These are phyloP conservation scores for Leucaena leucocephala DNA, from an alignment of 306 rosid genomes.

Conservation along the genomic window DNA sequence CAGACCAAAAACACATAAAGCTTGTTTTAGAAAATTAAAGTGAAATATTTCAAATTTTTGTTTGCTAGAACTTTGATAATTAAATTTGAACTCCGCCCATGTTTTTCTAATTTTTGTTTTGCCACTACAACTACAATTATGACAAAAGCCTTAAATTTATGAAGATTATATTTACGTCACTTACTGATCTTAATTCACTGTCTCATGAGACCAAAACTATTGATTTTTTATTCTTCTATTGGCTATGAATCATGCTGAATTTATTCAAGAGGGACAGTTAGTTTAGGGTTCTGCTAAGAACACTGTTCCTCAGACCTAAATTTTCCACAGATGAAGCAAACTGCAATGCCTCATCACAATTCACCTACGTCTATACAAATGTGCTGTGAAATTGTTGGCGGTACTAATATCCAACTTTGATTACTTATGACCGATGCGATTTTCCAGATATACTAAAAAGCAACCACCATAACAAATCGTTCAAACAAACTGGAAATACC, in stretches of 20 bases:
- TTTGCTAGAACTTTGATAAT: neutral
- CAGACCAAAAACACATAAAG: neutral
- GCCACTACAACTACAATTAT: constrained; percentile 13
- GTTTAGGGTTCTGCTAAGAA: neutral
- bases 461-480: constrained; percentile 12
- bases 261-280: neutral
- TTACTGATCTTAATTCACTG: neutral
- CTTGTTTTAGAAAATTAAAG: neutral
- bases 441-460: constrained; percentile 14
- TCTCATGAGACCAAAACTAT: neutral
- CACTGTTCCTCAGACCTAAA: neutral
- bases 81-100: neutral
- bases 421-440: neutral
- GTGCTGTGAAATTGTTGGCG: neutral
- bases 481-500: constrained; percentile 55
- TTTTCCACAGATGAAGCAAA: neutral
- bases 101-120: constrained; percentile 9
- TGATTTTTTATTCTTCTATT: neutral
- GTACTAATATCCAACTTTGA: neutral
- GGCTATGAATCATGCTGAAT: neutral
- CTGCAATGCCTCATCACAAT: neutral
- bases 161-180: neutral
- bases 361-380: neutral
- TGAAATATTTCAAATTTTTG: neutral
- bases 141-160: neutral